Percentiles rank a stretch among this genome's conserved stretches.
Conservation (phyloP, 257 asterid species). For the Leonotis leonurus region DNA sequence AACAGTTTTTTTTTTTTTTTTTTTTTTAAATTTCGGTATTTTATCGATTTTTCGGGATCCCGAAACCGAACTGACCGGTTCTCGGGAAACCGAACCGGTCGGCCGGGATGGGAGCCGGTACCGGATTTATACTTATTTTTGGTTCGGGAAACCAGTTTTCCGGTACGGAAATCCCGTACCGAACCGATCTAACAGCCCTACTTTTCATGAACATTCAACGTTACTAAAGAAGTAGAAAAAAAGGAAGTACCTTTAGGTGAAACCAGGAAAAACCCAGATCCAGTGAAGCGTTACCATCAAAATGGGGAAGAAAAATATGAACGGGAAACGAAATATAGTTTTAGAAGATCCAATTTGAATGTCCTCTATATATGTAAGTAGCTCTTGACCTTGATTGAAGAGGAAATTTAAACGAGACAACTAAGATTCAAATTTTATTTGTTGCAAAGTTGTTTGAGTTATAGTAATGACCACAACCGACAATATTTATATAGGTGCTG, state of each 20-base stretch:
- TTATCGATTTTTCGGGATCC: too few species aligned
- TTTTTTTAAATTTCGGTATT: too few species aligned
- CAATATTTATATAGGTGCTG: constrained; percentile 8
- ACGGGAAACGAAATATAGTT: not conserved
- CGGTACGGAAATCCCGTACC: too few species aligned
- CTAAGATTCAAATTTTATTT: constrained; percentile 13
- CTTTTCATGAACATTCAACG: not conserved
- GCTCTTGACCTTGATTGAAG: not conserved
- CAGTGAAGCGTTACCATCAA: constrained; percentile 21
- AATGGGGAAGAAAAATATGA: constrained; percentile 6
- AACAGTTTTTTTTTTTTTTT: too few species aligned
- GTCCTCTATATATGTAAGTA: not conserved
- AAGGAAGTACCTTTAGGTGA: constrained; percentile 26
- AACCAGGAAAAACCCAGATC: constrained; percentile 35
- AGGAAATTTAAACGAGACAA: constrained; percentile 4
- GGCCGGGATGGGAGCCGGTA: too few species aligned
- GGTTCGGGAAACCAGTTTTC: too few species aligned
- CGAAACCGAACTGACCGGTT: too few species aligned
- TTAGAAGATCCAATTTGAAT: constrained; percentile 28
- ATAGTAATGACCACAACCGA: not conserved
- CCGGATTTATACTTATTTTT: too few species aligned
- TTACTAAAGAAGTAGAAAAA: not conserved
- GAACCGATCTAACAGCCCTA: too few species aligned
- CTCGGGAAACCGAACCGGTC: too few species aligned
- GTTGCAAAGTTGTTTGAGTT: not conserved